Evolutionary conservation across 2,329 filamentous ascomycete genomes (phyloP).

Genomic region (Alternaria arborescens): DNA sequence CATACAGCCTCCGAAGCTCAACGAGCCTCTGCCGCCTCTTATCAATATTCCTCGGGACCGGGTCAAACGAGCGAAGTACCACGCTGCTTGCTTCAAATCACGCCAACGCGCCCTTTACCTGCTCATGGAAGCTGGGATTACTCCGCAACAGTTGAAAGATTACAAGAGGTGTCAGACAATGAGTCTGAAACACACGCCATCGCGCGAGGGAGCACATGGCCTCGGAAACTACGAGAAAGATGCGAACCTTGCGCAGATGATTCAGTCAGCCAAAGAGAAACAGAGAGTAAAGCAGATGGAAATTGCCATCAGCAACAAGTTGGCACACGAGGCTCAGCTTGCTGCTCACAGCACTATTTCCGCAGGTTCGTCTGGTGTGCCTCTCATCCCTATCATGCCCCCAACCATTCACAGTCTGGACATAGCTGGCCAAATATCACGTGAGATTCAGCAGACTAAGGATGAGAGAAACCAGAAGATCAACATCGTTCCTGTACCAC

Average conservation of each 20-base stretch:
- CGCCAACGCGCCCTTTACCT: constrained; percentile 42
- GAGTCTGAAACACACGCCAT: constrained; percentile 34
- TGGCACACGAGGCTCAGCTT: constrained; percentile 36
- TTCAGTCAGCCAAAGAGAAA: constrained; percentile 26
- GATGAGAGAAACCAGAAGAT: constrained; percentile 17
- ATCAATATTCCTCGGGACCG: constrained; percentile 43
- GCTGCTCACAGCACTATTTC: constrained; percentile 19
- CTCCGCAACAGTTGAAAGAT: constrained; percentile 36
- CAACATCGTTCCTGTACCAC: constrained; percentile 25
- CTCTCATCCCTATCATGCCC: constrained; percentile 38
- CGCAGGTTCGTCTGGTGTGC: constrained; percentile 24
- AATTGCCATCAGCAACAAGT: constrained; percentile 35
- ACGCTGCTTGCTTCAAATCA: constrained; percentile 43
- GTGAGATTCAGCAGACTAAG: constrained; percentile 13
- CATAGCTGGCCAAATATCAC: constrained; percentile 17
- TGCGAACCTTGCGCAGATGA: constrained; percentile 27
- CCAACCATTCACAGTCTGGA: constrained; percentile 12
- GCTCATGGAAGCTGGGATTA: constrained; percentile 44
- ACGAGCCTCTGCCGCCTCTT: constrained; percentile 37
- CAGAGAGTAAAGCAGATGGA: constrained; percentile 35
- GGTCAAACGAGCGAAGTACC: constrained; percentile 34
- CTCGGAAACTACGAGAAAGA: constrained; percentile 40
- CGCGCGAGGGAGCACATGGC: constrained; percentile 24
- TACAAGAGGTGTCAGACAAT: constrained; percentile 35
- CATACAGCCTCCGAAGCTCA: constrained; percentile 36